Base-by-base conservation (phyloP, 441 rosid genomes). In the Sinapis alba region DNA sequence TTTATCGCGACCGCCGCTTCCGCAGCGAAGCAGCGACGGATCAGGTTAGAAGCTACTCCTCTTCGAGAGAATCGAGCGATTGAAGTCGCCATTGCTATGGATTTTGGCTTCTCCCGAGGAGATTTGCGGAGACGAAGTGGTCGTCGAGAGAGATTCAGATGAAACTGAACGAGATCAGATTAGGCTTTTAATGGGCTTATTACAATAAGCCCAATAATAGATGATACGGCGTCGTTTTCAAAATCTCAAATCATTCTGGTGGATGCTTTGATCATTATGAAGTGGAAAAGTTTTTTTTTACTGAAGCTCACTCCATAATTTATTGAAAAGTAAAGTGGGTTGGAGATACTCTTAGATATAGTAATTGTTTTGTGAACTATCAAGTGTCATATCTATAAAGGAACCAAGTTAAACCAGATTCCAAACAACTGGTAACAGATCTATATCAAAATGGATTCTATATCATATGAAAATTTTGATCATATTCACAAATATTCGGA, bases 41-140 rank as follows among this genome's bases (percentile, higher is more conserved):
- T 50, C 71, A 76, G 41, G 34, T 20, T 68, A 1, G 79, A 18
- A 61, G 66, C 24, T n/a, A 84, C 69, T 28, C 86, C 77, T 66
- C 70, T 83, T 69, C 87, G 82, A 19, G 92, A 80, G 54, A 85
- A 19, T 72, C 97, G 90, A 70, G 90, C 86, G 65, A 90, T 68
- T 23, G 86, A 65, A 3, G 91, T 84, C 72, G 92, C 94, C 98
- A 93, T 91, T 80, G 71, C 63, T 23, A 36, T 59, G 16, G 78
- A 68, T 36, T 67, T 41, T 23, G 53, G 68, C 36, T 50, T 43
- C 27, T 21, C 30, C 30, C 61, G 34, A 70, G 27, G n/a, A 4
- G 30, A 45, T 47, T 50, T 66, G 61, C 47, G 20, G 47, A 67
- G 32, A 61, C n/a, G n/a, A 57, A 58, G 36, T 6, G 56, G 69